Evolutionary conservation across 2,329 filamentous ascomycete genomes (phyloP), one percentile per base, ranked within the genome.

Genomic region (Aplosporella prunicola): DNA sequence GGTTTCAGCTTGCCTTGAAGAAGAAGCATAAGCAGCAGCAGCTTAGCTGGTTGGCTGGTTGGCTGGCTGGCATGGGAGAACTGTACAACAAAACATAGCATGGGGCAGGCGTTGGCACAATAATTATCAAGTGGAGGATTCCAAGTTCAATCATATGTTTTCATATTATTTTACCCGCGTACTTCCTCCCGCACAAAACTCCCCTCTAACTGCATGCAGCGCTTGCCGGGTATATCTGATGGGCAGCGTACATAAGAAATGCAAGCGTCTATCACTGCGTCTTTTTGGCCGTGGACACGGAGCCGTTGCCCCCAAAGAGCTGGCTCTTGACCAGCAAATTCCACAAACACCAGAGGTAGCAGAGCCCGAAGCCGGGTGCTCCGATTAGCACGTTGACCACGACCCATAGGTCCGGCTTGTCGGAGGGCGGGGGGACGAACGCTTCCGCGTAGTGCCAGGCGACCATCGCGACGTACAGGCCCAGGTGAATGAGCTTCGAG

Each of bases 401-500:
- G 3, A 93, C 80, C 89, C 89, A 98, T 2, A 98, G 64, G 63
- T 98, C 91, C 1, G 91, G 91, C 61, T 93, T 95, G 41, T 72
- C 69, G 0, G 64, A 49, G 4, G 89, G 88, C 10, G 88, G 78
- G 8, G 59, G 43, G 1, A 87, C 62, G 43, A 78, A 77, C 2
- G 72, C 72, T 48, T 94, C 85, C 1, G 77, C 64, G 9, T 84
- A 59, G 58, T 98, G 91, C 86, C 91, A 95, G 10, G 60, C 69
- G 10, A 76, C 66, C 80, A 95, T 94, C 20, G 68, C 69, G 4
- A 76, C 45, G 53, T 96, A 96, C 48, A 91, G 88, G 9, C 67
- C 62, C 9, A 77, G 58, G 52, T 98, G 91, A 4, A 93, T 50
- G 4, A 89, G 57, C 32, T 82, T 89, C 22, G 67, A 72, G 52